Base-by-base conservation (phyloP, 169 alveolate species). In the Perkinsus chesapeaki region DNA sequence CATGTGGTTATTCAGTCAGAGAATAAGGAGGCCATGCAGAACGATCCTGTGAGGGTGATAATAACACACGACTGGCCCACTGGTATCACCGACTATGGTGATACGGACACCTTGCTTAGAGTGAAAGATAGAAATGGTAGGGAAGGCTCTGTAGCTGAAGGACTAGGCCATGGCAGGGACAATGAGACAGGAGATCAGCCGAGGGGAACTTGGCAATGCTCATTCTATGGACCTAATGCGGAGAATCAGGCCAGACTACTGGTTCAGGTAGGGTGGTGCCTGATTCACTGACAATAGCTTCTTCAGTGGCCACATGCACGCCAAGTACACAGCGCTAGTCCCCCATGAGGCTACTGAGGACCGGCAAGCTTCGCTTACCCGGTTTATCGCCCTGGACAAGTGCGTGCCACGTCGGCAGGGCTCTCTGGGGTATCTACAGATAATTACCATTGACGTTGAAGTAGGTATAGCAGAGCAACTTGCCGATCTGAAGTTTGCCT, bases 61-160 rank as follows among this genome's bases (percentile, higher is more conserved):
- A 91, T 98, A 92, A 96, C 99, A 47, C 99, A 98, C 95, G 99
- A 98, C 94, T 99, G 99, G 99, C 99, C 99, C 31, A 60, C 82
- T 60, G 82, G 82, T 60, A 60, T 60, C 82, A 60, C 82, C 31
- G 82, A 60, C 82, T 60, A 60, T 16, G 82, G 82, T 16, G 82
- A 60, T 23, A 60, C 82, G 12, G 82, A 60, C 36, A 60, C 82
- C 31, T 60, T 60, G 23, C 27, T 60, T 20, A 27, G 82, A 23
- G 82, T 60, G 82, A 60, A 60, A 34, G 82, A 60, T 34, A 60
- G 82, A 23, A 60, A 27, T 27, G 82, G 82, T 60, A 60, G 82
- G 82, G 82, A 34, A 60, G 82, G 82, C 37, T 9, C 60, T 16
- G 60, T 43, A 43, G 60, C 60, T 16, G 60, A 16, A 5, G 82